These are phyloP conservation scores for Teratosphaeria zuluensis DNA, from an alignment of 2,329 filamentous ascomycete genomes.

Conservation along the genomic window DNA sequence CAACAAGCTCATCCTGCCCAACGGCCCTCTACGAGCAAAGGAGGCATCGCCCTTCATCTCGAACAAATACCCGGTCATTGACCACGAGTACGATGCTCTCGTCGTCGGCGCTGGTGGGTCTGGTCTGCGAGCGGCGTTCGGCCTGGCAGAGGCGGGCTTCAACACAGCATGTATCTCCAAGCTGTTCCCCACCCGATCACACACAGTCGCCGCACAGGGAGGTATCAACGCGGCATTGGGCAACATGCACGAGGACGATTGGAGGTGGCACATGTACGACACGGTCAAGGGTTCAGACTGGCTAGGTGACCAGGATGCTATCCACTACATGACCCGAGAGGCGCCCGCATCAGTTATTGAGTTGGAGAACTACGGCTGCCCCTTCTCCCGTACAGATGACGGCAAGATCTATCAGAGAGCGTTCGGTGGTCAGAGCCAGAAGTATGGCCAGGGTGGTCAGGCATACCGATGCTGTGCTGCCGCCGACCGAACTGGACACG, in stretches of 20 bases:
- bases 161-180: conserved; percentile 82
- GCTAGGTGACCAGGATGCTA: conserved; percentile 94
- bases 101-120: conserved; percentile 80
- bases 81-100: conserved; percentile 97
- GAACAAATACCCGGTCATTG: conserved; percentile 92
- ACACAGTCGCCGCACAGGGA: conserved; percentile 68
- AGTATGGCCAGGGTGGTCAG: conserved; percentile 93
- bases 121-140: conserved; percentile 73
- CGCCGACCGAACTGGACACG: conserved; percentile 93
- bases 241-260: conserved; percentile 98
- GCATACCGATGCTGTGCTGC: conserved; percentile 96
- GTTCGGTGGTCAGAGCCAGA: conserved; percentile 93
- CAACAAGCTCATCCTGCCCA: conserved; percentile 70
- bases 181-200: conserved; percentile 75
- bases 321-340: conserved; percentile 97
- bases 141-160: conserved; percentile 79
- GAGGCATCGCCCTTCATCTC: conserved; percentile 81
- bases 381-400: conserved; percentile 92
- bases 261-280: conserved; percentile 99
- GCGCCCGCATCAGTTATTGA: conserved; percentile 86
- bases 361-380: conserved; percentile 94
- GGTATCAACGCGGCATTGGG: conserved; percentile 82
- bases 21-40: conserved; percentile 78
- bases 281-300: conserved; percentile 97
- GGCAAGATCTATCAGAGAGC: conserved; percentile 98